These are phyloP conservation scores for Breynia disticha DNA, from an alignment of 441 rosid genomes.

Conservation along the genomic window DNA sequence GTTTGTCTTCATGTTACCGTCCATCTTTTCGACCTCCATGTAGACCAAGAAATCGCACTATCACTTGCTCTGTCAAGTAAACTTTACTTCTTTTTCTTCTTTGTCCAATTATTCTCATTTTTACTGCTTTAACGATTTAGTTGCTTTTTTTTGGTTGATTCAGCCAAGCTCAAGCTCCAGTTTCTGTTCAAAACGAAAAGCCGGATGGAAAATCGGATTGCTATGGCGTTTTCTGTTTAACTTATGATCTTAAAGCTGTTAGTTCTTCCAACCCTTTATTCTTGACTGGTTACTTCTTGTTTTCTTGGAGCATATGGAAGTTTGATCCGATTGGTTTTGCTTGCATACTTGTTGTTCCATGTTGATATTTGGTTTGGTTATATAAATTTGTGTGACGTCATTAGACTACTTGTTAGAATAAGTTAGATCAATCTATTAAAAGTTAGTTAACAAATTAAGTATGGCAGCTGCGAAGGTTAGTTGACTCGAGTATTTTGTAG, in stretches of 20 bases:
- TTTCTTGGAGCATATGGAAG: neutral
- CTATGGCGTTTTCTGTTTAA: slow-evolving; percentile 83
- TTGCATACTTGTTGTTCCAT: neutral
- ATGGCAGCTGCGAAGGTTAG: no score
- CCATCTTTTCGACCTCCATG: slow-evolving; percentile 32
- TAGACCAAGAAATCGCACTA: slow-evolving; percentile 23
- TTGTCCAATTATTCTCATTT: neutral
- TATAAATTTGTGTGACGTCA: neutral
- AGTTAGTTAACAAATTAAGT: neutral
- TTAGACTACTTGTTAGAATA: neutral
- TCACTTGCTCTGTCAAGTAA: slow-evolving; percentile 78
- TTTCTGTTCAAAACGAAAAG: slow-evolving; percentile 34
- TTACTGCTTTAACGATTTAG: neutral
- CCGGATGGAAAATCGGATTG: slow-evolving; percentile 49
- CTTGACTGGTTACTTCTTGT: neutral
- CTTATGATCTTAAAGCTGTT: slow-evolving; percentile 89
- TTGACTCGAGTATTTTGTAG: neutral
- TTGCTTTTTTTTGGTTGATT: neutral
- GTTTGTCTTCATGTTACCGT: slow-evolving; percentile 32
- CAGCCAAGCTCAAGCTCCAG: slow-evolving; percentile 46
- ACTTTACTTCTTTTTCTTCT: neutral
- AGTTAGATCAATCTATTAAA: neutral
- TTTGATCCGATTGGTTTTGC: neutral
- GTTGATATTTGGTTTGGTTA: neutral
- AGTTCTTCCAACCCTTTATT: slow-evolving; percentile 2